Percentiles rank a stretch among this genome's conserved stretches.
phyloP scores from a whole-genome alignment of 2,329 filamentous ascomycete genomes.

The Diaporthe batatas region DNA sequence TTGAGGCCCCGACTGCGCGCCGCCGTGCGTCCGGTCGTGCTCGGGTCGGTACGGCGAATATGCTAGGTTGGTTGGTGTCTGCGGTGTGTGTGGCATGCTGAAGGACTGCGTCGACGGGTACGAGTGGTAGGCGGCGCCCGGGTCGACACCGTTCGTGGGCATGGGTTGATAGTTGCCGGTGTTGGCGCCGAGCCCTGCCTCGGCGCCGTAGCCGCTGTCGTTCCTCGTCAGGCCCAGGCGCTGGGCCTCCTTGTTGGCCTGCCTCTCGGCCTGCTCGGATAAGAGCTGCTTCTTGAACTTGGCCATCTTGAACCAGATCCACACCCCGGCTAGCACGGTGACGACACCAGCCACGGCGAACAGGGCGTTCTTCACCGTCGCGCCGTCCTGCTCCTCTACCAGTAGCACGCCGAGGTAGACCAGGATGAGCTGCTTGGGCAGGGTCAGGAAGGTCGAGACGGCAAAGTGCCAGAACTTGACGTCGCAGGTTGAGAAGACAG shows the following conservation, averaged over 20 bases:
- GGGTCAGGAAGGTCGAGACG: slow-evolving; percentile 55
- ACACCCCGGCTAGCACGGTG: slow-evolving; percentile 53
- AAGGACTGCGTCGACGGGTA: slow-evolving; percentile 25
- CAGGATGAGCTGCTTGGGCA: slow-evolving; percentile 58
- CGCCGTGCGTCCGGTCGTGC: slow-evolving; percentile 7
- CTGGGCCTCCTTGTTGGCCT: slow-evolving; percentile 37
- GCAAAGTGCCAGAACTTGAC: slow-evolving; percentile 58
- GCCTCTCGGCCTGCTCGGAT: slow-evolving; percentile 50
- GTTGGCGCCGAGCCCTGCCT: background rate
- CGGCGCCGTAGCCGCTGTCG: slow-evolving; percentile 39
- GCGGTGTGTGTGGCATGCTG: slow-evolving; percentile 13
- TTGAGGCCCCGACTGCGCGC: background rate
- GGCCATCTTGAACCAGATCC: slow-evolving; percentile 55
- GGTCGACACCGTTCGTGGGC: slow-evolving; percentile 9
- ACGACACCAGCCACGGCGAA: slow-evolving; percentile 51
- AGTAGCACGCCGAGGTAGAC: slow-evolving; percentile 57
- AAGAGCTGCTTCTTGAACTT: slow-evolving; percentile 52
- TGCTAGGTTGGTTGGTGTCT: background rate
- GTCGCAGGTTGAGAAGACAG: slow-evolving; percentile 58
- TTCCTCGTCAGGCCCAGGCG: slow-evolving; percentile 36
- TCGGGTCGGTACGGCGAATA: slow-evolving; percentile 38
- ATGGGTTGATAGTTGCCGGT: slow-evolving; percentile 3
- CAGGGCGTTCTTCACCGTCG: slow-evolving; percentile 51
- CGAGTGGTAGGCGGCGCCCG: slow-evolving; percentile 23
- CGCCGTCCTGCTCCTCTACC: slow-evolving; percentile 47